Evolutionary conservation across 2,329 filamentous ascomycete species (phyloP), one percentile per base, ranked within the genome.

Genomic region (Clarireedia paspali): DNA sequence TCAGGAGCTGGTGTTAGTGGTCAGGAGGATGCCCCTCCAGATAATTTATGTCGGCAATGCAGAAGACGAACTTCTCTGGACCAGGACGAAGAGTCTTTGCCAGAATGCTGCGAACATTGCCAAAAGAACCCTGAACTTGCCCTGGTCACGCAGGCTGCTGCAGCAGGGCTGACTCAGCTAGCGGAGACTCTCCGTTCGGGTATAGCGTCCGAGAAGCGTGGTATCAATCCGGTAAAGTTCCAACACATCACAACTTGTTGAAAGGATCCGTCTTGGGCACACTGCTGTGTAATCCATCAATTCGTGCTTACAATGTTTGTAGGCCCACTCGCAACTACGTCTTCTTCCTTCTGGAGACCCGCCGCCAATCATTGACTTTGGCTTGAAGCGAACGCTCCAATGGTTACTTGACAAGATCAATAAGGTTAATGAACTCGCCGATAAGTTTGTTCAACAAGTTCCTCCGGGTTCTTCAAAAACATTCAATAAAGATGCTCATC

Each of bases 351-450:
- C 57, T 42, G 34, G 56, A 26, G 61, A 63, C 20, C 64, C 47
- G 52, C 66, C 65, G 49, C 62, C 64, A 61, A 59, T 66, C 55
- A 60, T 61, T 52, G 57, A 64, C 46, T 60, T 58, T 53, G 66
- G 66, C 49, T 47, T 68, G 30, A 67, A 62, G 56, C 57, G 59
- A 49, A 66, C 62, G 9, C 55, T 68, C 55, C 52, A 60, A 47
- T 66, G 65, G 63, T 52, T 69, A 20, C 52, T 68, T n/a, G 59
- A 58, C 47, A 65, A 60, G 30, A 62, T 68, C 45, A 56, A 65
- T 57, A 59, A 64, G 34, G 62, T 65, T 36, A 68, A 67, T 59
- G 59, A 61, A 26, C 58, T 68, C 39, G 64, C 66, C 42, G 63
- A 68, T 47, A 63, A 62, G 42, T 56, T 67, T 14, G 60, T 68